Base-by-base conservation (phyloP, 163 green algal species). In the Prototheca cutis region DNA sequence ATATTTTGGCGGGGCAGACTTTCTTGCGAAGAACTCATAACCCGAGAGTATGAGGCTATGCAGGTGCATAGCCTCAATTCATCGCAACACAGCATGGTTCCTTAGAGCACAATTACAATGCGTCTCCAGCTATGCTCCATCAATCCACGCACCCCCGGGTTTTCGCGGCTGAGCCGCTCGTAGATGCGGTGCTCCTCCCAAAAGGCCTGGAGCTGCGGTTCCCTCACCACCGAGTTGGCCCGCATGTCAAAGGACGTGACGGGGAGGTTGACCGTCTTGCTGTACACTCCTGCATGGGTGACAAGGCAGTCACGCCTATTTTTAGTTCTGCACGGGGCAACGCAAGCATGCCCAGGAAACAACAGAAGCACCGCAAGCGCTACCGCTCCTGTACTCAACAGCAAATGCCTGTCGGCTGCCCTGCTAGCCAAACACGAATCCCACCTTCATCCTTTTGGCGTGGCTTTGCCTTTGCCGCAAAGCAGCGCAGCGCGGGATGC, bases 231-330 rank as follows among this genome's bases (percentile, higher is more conserved):
- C 24, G 71, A 83, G 73, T 98, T 98, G 58, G 89, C 93, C 15
- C 93, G 84, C 80, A 98, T 84, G 72, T 82, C 87, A 76, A 99
- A 99, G 8, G 67, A 72, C 1, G 93, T 99, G 25, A 86, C 53
- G 19, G 91, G 92, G 29, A 96, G 80, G 55, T 83, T 85, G 36
- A 97, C 86, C 28, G 89, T 95, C 40, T 83, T 65, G 53, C 77
- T 88, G 78, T 96, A 97, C 21, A 67, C 32, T 59, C 65, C 70
- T 70, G 63, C 34, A 25, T 19, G 48, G 48, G 23, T 39, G 7
- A 55, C 10, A 32, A 55, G 48, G n/a, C 45, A 53, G 45, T 25
- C 13, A 36, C 24, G 6, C n/a, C 21, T n/a, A n/a, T n/a, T n/a
- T n/a, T n/a, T n/a, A n/a, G n/a, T n/a, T n/a, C n/a, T n/a, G n/a